Evolutionary conservation across 805 yeast species (phyloP).

Genomic region (Pichia gijzeniarum): DNA sequence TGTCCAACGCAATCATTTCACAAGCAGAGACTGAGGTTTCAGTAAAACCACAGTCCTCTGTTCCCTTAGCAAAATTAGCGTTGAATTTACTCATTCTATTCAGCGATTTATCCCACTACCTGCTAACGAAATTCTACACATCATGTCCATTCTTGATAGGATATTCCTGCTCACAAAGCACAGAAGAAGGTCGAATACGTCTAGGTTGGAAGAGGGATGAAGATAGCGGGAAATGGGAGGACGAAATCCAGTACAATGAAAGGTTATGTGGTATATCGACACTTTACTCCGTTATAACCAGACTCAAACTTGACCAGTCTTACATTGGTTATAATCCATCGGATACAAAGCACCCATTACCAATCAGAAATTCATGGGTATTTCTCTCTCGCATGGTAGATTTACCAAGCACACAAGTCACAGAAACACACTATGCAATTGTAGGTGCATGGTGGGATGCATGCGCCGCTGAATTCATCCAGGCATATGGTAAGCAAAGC

Average conservation of each 20-base stretch:
- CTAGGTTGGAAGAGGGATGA: slow-evolving; percentile 81
- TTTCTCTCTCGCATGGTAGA: slow-evolving; percentile 70
- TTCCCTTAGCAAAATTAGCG: slow-evolving; percentile 71
- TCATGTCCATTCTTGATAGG: slow-evolving; percentile 90
- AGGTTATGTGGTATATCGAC: slow-evolving; percentile 82
- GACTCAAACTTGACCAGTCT: slow-evolving; percentile 32
- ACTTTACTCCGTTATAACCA: slow-evolving; percentile 69
- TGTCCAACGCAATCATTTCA: slow-evolving; percentile 77
- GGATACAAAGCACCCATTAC: slow-evolving; percentile 43
- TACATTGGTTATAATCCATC: slow-evolving; percentile 21
- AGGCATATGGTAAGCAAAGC: slow-evolving; percentile 65
- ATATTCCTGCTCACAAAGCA: slow-evolving; percentile 63
- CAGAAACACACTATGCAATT: slow-evolving; percentile 65
- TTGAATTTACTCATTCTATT: slow-evolving; percentile 42
- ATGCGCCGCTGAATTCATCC: slow-evolving; percentile 48
- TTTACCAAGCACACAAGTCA: slow-evolving; percentile 39
- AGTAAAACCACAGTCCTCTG: slow-evolving; percentile 68
- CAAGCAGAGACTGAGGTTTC: slow-evolving; percentile 93
- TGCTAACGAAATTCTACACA: slow-evolving; percentile 79
- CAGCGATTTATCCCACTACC: slow-evolving; percentile 46
- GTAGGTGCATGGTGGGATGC: slow-evolving; percentile 92
- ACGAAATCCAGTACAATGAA: slow-evolving; percentile 69
- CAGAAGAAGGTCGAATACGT: slow-evolving; percentile 70
- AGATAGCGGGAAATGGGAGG: slow-evolving; percentile 43
- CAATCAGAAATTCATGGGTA: slow-evolving; percentile 57